Conservation (phyloP, 495 filamentous ascomycete genomes). For the Aspergillus ostianus region DNA sequence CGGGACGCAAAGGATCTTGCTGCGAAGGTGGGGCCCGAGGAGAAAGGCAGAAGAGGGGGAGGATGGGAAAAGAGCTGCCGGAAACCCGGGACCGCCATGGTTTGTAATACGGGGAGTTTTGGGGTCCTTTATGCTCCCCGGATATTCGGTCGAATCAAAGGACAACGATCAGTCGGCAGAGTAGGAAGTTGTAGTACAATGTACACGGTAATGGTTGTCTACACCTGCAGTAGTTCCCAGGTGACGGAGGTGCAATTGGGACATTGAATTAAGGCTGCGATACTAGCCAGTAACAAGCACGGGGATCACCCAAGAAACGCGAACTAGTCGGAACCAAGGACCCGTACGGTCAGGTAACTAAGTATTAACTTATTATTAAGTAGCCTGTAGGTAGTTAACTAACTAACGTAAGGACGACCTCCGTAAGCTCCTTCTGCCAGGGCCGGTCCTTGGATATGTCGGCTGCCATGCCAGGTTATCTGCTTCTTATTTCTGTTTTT, state of each 20-base stretch:
- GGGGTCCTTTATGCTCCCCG: background rate
- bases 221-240: background rate
- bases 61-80: slow-evolving; percentile 7
- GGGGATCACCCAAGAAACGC: slow-evolving; percentile 17
- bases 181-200: too few relatives aligned
- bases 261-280: slow-evolving; percentile 22
- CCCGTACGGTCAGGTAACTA: background rate
- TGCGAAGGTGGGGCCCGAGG: slow-evolving; percentile 9
- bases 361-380: too few relatives aligned
- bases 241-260: background rate
- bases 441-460: background rate
- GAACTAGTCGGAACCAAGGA: slow-evolving; percentile 5
- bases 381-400: too few relatives aligned
- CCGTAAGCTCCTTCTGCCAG: background rate
- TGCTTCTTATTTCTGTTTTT: background rate
- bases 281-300: slow-evolving; percentile 17
- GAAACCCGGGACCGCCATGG: slow-evolving; percentile 2
- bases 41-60: slow-evolving; percentile 8
- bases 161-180: too few relatives aligned
- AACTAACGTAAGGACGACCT: too few relatives aligned
- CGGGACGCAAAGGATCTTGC: slow-evolving; percentile 24
- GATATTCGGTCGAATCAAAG: background rate
- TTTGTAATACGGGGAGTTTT: background rate
- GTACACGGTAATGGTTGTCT: too few relatives aligned
- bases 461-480: background rate